Conservation (phyloP, 2,329 filamentous ascomycete species). For the Pseudogymnoascus sp. region DNA sequence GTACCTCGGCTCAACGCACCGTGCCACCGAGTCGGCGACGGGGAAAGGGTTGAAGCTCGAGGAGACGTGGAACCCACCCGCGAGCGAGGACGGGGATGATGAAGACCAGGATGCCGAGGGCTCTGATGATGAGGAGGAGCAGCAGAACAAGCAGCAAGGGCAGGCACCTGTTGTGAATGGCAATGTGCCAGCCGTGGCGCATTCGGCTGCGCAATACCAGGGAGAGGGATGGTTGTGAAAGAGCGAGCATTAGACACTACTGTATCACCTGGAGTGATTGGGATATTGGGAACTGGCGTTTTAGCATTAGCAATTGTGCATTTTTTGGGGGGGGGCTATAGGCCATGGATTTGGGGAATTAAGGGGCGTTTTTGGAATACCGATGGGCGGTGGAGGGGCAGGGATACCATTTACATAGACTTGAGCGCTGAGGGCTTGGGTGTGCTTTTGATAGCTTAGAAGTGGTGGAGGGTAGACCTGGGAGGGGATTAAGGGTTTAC, state of each 20-base stretch:
- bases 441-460: not conserved
- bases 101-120: conserved; percentile 33
- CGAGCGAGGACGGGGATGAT: conserved; percentile 48
- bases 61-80: conserved; percentile 67
- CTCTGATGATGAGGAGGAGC: conserved; percentile 22
- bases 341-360: not conserved
- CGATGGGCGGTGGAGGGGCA: not conserved
- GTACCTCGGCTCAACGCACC: conserved; percentile 43
- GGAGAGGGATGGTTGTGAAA: not conserved
- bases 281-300: not conserved
- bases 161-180: not conserved
- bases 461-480: not conserved
- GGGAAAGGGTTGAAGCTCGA: conserved; percentile 75
- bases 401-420: not conserved
- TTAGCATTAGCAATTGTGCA: not conserved
- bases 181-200: not conserved
- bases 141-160: conserved; percentile 1
- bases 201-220: not conserved
- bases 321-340: not conserved
- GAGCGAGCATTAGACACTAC: not conserved
- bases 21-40: conserved; percentile 35
- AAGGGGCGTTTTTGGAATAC: not conserved
- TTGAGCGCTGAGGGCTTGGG: not conserved
- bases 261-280: not conserved
- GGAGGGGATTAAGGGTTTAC: no score